Evolutionary conservation across 2,329 filamentous ascomycete species (phyloP).

Genomic region (Aspergillus fischeri): DNA sequence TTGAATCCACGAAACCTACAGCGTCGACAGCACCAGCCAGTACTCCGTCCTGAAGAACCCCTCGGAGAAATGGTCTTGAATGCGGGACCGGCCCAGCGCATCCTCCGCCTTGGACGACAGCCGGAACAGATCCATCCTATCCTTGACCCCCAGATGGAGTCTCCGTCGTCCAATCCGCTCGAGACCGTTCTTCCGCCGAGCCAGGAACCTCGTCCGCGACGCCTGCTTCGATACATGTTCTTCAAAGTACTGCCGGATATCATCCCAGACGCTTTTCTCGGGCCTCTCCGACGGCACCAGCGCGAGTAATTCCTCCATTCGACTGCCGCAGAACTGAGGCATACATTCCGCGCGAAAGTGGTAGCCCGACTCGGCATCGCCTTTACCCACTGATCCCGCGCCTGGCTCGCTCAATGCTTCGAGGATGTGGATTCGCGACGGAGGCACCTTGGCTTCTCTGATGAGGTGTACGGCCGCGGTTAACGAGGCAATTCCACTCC

Average conservation of each 20-base stretch:
- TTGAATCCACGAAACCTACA: constrained; percentile 5
- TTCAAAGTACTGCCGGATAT: constrained; percentile 12
- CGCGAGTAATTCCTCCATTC: constrained; percentile 31
- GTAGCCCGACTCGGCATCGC: constrained; percentile 31
- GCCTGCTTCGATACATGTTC: neutral
- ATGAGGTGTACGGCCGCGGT: constrained; percentile 36
- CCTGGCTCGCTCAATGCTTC: constrained; percentile 29
- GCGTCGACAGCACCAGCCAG: constrained; percentile 23
- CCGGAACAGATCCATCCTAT: constrained; percentile 17
- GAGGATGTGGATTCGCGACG: constrained; percentile 32
- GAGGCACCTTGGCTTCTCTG: constrained; percentile 31
- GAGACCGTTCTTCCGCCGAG: constrained; percentile 2
- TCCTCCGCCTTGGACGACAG: constrained; percentile 13
- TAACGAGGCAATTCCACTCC: constrained; percentile 33
- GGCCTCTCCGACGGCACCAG: constrained; percentile 24
- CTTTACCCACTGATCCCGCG: constrained; percentile 26
- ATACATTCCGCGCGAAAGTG: constrained; percentile 34
- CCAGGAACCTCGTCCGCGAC: constrained; percentile 13
- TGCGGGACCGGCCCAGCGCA: constrained; percentile 13
- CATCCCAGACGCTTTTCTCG: constrained; percentile 13
- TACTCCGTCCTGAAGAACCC: constrained; percentile 24
- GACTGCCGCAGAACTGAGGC: constrained; percentile 31
- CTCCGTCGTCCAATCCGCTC: constrained; percentile 5
- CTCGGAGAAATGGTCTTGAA: constrained; percentile 13
- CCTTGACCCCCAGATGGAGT: constrained; percentile 10